phyloP scores from a whole-genome alignment of 2,329 filamentous ascomycete genomes.

The Herpotrichia juniperi region DNA sequence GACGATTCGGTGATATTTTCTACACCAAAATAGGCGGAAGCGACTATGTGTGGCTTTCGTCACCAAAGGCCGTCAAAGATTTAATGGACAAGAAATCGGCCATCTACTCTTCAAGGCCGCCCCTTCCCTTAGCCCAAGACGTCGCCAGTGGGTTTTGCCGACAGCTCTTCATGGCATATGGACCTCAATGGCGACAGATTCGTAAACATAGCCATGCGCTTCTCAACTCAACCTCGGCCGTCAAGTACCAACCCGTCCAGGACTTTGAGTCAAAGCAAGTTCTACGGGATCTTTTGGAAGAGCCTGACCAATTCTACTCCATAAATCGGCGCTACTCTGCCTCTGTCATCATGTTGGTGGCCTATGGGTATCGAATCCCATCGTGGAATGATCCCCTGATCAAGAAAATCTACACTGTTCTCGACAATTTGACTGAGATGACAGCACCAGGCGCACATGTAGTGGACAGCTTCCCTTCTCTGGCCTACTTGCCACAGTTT shows the following conservation, averaged over 20 bases:
- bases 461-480: slow-evolving; percentile 36
- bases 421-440: slow-evolving; percentile 40
- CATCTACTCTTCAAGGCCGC: slow-evolving; percentile 56
- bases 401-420: slow-evolving; percentile 36
- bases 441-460: slow-evolving; percentile 35
- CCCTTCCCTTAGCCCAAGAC: slow-evolving; percentile 44
- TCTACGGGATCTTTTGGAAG: slow-evolving; percentile 49
- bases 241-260: slow-evolving; percentile 50
- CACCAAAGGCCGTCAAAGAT: slow-evolving; percentile 58
- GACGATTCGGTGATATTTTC: slow-evolving; percentile 46
- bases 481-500: slow-evolving; percentile 35
- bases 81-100: slow-evolving; percentile 61
- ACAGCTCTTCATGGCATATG: slow-evolving; percentile 53
- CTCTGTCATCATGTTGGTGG: slow-evolving; percentile 41
- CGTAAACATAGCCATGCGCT: slow-evolving; percentile 42
- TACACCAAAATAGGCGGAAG: slow-evolving; percentile 50
- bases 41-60: slow-evolving; percentile 51
- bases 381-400: slow-evolving; percentile 39
- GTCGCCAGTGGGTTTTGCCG: slow-evolving; percentile 56
- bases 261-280: slow-evolving; percentile 56
- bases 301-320: slow-evolving; percentile 37
- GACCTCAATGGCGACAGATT: slow-evolving; percentile 44
- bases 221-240: slow-evolving; percentile 34
- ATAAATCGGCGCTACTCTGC: slow-evolving; percentile 41
- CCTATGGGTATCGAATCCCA: slow-evolving; percentile 43